Percentiles rank a stretch among this genome's conserved stretches.
phyloP scores from a whole-genome alignment of 2,329 filamentous ascomycete genomes.

The Sordariomycetes sp. region DNA sequence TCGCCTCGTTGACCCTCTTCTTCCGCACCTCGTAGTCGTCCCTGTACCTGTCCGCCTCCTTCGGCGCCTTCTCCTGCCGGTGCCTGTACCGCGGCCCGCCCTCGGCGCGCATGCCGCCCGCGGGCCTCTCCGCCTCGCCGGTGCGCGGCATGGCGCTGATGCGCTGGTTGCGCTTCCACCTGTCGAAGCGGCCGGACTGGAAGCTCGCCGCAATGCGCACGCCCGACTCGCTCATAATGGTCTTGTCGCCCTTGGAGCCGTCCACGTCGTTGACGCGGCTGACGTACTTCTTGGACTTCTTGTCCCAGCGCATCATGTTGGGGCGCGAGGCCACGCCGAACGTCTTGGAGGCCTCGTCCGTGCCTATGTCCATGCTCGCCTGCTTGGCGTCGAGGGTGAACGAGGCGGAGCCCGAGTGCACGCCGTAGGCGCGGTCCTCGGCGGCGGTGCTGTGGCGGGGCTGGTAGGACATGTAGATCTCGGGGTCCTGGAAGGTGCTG shows the following conservation, averaged over 20 bases:
- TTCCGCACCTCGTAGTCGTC: slow-evolving; percentile 87
- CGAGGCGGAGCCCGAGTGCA: slow-evolving; percentile 66
- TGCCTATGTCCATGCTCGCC: slow-evolving; percentile 84
- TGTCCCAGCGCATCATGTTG: slow-evolving; percentile 76
- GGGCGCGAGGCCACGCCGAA: slow-evolving; percentile 70
- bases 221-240: slow-evolving; percentile 82
- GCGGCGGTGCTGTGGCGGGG: slow-evolving; percentile 70
- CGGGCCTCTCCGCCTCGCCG: slow-evolving; percentile 62
- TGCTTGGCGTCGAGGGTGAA: slow-evolving; percentile 83
- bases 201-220: slow-evolving; percentile 94
- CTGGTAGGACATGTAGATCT: slow-evolving; percentile 94
- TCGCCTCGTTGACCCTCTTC: slow-evolving; percentile 79
- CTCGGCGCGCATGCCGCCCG: background rate
- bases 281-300: slow-evolving; percentile 93
- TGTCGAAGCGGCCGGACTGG: slow-evolving; percentile 86
- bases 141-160: slow-evolving; percentile 68
- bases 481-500: slow-evolving; percentile 67
- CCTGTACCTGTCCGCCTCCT: slow-evolving; percentile 83
- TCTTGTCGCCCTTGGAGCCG: slow-evolving; percentile 59
- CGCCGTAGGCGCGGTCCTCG: slow-evolving; percentile 87
- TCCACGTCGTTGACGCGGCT: slow-evolving; percentile 87
- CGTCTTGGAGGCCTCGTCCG: slow-evolving; percentile 71
- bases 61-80: slow-evolving; percentile 78
- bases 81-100: slow-evolving; percentile 59
- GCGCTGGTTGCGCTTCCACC: slow-evolving; percentile 81